Base-by-base conservation (phyloP, 1,139 yeast species). In the Saccharomyces pastorianus region DNA sequence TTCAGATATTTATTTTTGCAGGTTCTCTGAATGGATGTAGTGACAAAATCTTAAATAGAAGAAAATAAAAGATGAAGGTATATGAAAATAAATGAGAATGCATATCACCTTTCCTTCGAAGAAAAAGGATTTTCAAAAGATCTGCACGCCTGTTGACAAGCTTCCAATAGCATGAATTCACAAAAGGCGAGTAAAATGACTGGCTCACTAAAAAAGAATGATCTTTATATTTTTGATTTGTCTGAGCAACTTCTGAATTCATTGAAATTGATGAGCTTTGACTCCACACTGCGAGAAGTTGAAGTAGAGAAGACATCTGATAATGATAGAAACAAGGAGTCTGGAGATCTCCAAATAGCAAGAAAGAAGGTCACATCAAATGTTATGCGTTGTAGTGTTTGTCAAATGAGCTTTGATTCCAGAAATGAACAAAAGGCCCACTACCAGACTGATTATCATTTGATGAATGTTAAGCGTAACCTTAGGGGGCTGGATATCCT, bases 371-470 rank as follows among this genome's bases (percentile, higher is more conserved):
- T 46, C 1, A 47, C 53, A 3, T 54, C 60, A 2, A 34, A 42
- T 6, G 25, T 50, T 14, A 48, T 62, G 2, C 55, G 50, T 26
- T 69, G 72, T 50, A 56, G 54, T 27, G 55, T 61, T 14, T 59
- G 66, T 54, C 56, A 53, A 2, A 23, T 57, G 1, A 63, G 63
- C 11, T 69, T 68, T 9, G 71, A 69, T 23, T 68, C 69, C 44
- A 54, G 50, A 17, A 42, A 51, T 9, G 50, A 47, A 6, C 61
- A 60, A 52, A 74, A 75, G 50, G 70, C 70, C n/a, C 86, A 84
- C 62, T 84, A 79, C 71, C 82, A 79, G 60, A 75, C 83, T 0
- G 89, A 85, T 62, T 75, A 77, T 41, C 85, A 85, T 62, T 74
- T 82, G 49, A 78, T 76, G 64, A 88, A 88, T 64, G 63, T 82